Base-by-base conservation (phyloP, 163 green algal genomes). In the Trebouxia gelatinosa region DNA sequence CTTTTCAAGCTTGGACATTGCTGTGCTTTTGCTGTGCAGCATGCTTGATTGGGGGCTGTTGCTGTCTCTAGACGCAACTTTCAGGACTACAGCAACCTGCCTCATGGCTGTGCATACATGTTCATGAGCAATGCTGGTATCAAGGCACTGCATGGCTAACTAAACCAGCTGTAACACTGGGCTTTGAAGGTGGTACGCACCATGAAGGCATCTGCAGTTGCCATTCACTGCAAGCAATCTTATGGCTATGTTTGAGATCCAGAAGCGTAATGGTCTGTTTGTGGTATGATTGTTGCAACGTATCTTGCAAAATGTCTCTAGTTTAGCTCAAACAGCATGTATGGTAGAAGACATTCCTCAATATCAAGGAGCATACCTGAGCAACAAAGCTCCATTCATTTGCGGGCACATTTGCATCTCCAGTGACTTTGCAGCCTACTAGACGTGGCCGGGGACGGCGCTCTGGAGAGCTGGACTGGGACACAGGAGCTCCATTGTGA, bases 361-460 rank as follows among this genome's bases (percentile, higher is more conserved):
- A n/a, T n/a, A n/a, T n/a, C n/a, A n/a, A n/a, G n/a, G n/a, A n/a
- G n/a, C n/a, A n/a, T n/a, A 72, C 64, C 64, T 72, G 64, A 54
- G 64, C 35, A 35, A 37, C 21, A 51, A 72, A 72, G 19, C 35
- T 72, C 35, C 35, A 51, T 31, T 72, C n/a, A 6, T 51, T 72
- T 21, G 68, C 68, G 43, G 68, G 68, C 13, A 76, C 68, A 6
- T 76, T 76, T 19, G 68, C 40, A 29, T 76, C 68, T 29, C 68
- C 68, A 32, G 46, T 76, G 26, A 72, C 64, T 48, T 72, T 72
- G 35, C 64, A 72, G 5, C 35, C 64, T 23, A 72, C 64, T 23
- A 72, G 64, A 37, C 64, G 64, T 21, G 64, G 64, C 4, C 64
- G 64, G 21, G 64, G 32, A 9, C 29, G 17, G 23, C 31, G 21